Evolutionary conservation across 1,284 basidiomycete genomes (phyloP), one percentile per base, ranked within the genome.

Genomic region (Neolentinus lepideus): DNA sequence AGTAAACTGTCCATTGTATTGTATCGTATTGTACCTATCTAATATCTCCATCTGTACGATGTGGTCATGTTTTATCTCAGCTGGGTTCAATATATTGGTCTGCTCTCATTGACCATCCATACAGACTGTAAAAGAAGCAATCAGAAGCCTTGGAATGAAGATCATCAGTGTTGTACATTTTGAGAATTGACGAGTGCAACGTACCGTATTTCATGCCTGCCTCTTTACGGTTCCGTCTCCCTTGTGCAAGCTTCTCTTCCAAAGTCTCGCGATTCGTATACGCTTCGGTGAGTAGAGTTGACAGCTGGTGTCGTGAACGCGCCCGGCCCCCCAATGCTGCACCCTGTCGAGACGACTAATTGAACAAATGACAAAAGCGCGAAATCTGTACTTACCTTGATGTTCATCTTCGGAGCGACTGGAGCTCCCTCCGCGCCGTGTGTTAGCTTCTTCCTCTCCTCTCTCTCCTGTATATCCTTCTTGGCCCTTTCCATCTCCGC

Each of bases 171-270:
- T 51, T n/a, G 29, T 31, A 4, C 22, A 26, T n/a, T 6, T 19
- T 6, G 31, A 45, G 10, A 45, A 55, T 10, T 25, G 52, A 36
- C n/a, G n/a, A n/a, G 29, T 25, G n/a, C 33, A 12, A 59, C 78
- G 58, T 59, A 85, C 89, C 90, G 61, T 92, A 92, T 74, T 91
- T 92, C 67, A 90, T 91, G 8, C 90, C 89, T 0, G 90, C 88
- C 65, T 92, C 90, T 65, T 91, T 92, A 59, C 89, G 77, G 64
- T 92, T 92, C 61, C 88, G 76, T 58, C 83, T 78, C 1, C 86
- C 89, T 66, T 88, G 81, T 0, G 89, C 89, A 62, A 92, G 89
- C 70, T 72, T 83, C 60, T 91, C 89, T 65, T 92, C 90, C 60
- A 92, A 63, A 0, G 78, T 80, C 58, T 90, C 89, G 33, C 89